phyloP scores from a whole-genome alignment of 331 rosid genomes.

The Spiraea crenata region DNA sequence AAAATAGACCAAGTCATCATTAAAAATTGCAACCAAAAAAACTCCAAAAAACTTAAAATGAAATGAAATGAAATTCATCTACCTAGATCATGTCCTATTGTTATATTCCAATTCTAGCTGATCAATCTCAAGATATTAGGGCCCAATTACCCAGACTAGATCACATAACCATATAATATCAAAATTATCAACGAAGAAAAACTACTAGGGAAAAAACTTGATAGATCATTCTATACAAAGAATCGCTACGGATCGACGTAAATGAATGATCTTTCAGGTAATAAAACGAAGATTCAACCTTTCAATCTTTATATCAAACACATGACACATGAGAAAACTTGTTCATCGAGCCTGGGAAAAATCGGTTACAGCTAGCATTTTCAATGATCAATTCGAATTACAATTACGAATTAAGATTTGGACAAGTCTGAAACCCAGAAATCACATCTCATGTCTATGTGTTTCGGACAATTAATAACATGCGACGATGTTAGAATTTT shows the following conservation, averaged over 20 bases:
- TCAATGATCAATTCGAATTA: no score
- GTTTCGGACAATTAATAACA: no score
- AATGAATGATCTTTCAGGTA: neutral
- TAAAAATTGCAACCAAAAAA: no score
- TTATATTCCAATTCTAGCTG: neutral
- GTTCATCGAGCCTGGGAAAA: neutral
- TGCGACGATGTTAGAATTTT: neutral
- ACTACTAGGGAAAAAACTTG: neutral
- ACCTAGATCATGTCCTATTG: no score
- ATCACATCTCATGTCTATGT: neutral
- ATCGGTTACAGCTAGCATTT: neutral
- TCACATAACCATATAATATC: neutral
- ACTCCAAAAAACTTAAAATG: no score
- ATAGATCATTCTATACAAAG: neutral
- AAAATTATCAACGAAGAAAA: neutral
- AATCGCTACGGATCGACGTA: neutral
- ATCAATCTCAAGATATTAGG: neutral
- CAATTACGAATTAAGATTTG: neutral
- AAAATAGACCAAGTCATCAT: no score
- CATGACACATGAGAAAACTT: neutral
- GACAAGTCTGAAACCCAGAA: slow-evolving; percentile 8
- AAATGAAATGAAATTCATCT: no score
- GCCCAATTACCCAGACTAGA: neutral
- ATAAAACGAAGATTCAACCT: neutral
- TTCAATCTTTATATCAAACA: neutral